A percentile compares a stretch with the other conserved stretches of the same genome.
Evolutionary conservation across 805 yeast species (phyloP).

Genomic region (Starmerella khaoyaiensis): DNA sequence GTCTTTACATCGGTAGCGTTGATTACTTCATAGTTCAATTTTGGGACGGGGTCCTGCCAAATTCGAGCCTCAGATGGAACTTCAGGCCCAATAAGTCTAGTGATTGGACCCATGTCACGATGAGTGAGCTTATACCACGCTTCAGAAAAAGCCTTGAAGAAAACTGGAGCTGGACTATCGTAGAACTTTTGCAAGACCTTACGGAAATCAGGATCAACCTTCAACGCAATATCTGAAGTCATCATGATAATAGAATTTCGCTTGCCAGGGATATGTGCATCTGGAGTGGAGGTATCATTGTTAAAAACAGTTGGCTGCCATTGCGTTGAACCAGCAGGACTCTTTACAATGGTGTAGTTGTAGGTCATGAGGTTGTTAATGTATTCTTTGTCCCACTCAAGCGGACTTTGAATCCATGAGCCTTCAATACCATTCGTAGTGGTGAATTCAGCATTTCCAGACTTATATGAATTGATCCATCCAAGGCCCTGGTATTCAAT

Average conservation of each 20-base stretch:
- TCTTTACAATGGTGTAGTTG: slow-evolving; percentile 10
- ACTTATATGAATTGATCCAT: slow-evolving; percentile 14
- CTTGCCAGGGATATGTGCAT: slow-evolving; percentile 13
- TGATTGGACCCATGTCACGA: slow-evolving; percentile 18
- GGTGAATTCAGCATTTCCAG: slow-evolving; percentile 18
- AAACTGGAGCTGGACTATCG: slow-evolving; percentile 9
- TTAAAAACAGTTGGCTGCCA: slow-evolving; percentile 11
- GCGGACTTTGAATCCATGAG: slow-evolving; percentile 16
- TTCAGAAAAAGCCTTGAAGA: slow-evolving; percentile 16
- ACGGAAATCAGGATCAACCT: slow-evolving; percentile 16
- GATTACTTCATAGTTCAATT: slow-evolving; percentile 9
- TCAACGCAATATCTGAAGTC: slow-evolving; percentile 18
- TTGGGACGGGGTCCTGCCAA: slow-evolving; percentile 20
- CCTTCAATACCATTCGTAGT: slow-evolving; percentile 19
- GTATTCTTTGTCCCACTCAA: slow-evolving; percentile 11
- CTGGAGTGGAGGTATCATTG: slow-evolving; percentile 13
- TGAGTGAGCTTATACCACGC: slow-evolving; percentile 20
- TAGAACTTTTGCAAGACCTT: slow-evolving; percentile 12
- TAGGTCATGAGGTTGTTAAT: slow-evolving; percentile 11
- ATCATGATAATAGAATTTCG: slow-evolving; percentile 17
- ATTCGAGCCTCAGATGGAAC: slow-evolving; percentile 11
- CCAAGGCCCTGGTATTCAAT: slow-evolving; percentile 19
- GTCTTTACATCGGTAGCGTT: slow-evolving; percentile 9
- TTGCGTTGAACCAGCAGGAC: slow-evolving; percentile 18
- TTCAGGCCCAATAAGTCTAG: slow-evolving; percentile 18